Evolutionary conservation across 345 rosid species (phyloP), one percentile per base, ranked within the genome.

Genomic region (Barbarea vulgaris): DNA sequence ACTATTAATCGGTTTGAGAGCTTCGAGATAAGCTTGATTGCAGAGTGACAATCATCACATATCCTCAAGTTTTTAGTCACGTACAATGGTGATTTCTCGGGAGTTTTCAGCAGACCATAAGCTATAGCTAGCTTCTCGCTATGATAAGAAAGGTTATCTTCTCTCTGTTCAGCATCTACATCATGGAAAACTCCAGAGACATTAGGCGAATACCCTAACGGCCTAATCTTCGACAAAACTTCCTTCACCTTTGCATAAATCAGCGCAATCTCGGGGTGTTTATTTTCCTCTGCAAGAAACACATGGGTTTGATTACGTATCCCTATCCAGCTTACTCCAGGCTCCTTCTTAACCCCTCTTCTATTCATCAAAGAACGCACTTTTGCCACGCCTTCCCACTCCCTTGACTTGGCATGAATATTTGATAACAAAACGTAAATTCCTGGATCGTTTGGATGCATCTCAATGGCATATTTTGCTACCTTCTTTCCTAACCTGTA

Each of bases 81-180:
- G 21, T 79, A 66, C 62, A 93, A 79, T 8, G 93, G 85, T 67
- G 88, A 89, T 55, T 71, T 82, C 42, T 84, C 54, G 4, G 94
- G 93, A 13, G 83, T 74, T 81, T 85, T 88, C 84, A 93, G 70
- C 31, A 91, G 81, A 51, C 93, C 96, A 67, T 89, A 91, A 1
- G 93, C 91, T 61, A 93, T 79, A 65, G 97, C 97, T 81, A 93
- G 72, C 85, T 93, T 88, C 83, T 93, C 95, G 39, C 95, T 93
- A 72, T 93, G 98, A 70, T 86, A 85, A 61, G 81, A 77, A 67
- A 93, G 90, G 79, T 81, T 67, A 28, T 81, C 83, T 77, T 86
- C 96, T 80, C 91, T 89, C 79, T 88, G 93, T 66, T 91, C 97
- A 71, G 91, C 96, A 67, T 91, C 94, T 52, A 91, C 88, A 65